A percentile compares a stretch with the other conserved stretches of the same genome.
These are phyloP conservation scores for Cordyceps javanica DNA, from an alignment of 2,329 filamentous ascomycete genomes.

Conservation along the genomic window DNA sequence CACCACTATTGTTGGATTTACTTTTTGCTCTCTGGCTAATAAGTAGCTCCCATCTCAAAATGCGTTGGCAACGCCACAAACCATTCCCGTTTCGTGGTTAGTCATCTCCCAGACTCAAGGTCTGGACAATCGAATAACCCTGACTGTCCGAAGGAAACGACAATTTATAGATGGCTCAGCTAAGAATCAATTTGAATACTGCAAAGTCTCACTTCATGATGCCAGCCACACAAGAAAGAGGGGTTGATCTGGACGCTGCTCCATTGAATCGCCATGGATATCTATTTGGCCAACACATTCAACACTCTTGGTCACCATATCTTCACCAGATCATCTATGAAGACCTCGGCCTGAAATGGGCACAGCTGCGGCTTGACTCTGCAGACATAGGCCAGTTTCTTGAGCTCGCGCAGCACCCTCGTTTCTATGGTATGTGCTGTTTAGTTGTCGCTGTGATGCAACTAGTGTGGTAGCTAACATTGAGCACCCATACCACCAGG, in stretches of 20 bases:
- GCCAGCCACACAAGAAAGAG: neutral
- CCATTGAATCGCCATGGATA: constrained; percentile 42
- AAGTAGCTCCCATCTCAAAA: neutral
- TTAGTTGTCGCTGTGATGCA: neutral
- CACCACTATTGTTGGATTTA: neutral
- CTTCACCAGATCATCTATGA: constrained; percentile 49
- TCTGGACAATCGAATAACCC: neutral
- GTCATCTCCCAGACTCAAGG: neutral
- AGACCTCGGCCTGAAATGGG: constrained; percentile 44
- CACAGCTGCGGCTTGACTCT: constrained; percentile 47
- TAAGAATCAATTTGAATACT: neutral
- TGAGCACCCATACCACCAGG: constrained; percentile 31
- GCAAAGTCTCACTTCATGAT: neutral
- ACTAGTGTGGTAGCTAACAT: neutral
- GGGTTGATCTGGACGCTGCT: constrained; percentile 14
- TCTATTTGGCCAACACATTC: constrained; percentile 52
- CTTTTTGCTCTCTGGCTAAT: neutral
- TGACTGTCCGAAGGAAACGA: neutral
- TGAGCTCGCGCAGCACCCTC: constrained; percentile 45
- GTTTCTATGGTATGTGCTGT: constrained; percentile 51
- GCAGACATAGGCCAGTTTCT: constrained; percentile 43
- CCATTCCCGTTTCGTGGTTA: neutral
- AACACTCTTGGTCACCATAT: constrained; percentile 48
- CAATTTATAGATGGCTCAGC: neutral
- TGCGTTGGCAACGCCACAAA: neutral